Percentiles rank a stretch among this genome's conserved stretches.
Evolutionary conservation across 179 eudicot species (phyloP).

Genomic region (Patellifolia procumbens): DNA sequence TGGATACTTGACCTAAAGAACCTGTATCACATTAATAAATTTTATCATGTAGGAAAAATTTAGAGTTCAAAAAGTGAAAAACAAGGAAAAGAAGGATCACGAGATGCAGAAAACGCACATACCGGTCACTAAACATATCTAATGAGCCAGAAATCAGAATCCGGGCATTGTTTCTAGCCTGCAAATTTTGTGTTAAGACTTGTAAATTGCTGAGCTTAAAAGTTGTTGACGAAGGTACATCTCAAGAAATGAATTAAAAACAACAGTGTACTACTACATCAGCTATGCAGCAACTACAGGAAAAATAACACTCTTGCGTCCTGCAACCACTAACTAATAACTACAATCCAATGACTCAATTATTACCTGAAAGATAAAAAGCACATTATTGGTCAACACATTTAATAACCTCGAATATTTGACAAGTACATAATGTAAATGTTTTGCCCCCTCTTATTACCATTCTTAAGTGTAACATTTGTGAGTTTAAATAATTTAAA

Average conservation of each 20-base stretch:
- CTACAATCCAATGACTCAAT: no score
- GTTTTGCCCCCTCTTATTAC: no score
- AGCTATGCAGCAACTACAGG: neutral
- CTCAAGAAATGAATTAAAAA: neutral
- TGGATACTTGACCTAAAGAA: constrained; percentile 72
- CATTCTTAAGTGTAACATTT: no score
- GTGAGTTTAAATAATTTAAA: no score
- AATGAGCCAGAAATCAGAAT: constrained; percentile 82
- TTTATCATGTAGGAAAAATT: neutral
- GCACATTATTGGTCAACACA: neutral
- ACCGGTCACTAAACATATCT: constrained; percentile 76
- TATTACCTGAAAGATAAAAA: neutral
- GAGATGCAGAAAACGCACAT: constrained; percentile 15
- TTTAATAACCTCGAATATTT: no score
- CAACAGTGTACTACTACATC: neutral
- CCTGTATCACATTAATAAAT: constrained; percentile 36
- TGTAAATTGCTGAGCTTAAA: neutral
- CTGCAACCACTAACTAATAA: constrained; percentile 2
- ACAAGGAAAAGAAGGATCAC: neutral
- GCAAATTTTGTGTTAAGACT: constrained; percentile 20
- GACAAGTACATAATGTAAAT: no score
- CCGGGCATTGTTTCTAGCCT: constrained; percentile 98
- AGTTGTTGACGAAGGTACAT: neutral
- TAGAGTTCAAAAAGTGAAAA: neutral
- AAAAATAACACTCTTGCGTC: neutral